These are phyloP conservation scores for Neovahlkampfia damariscottae DNA, from an alignment of 78 protist species.

Conservation along the genomic window DNA sequence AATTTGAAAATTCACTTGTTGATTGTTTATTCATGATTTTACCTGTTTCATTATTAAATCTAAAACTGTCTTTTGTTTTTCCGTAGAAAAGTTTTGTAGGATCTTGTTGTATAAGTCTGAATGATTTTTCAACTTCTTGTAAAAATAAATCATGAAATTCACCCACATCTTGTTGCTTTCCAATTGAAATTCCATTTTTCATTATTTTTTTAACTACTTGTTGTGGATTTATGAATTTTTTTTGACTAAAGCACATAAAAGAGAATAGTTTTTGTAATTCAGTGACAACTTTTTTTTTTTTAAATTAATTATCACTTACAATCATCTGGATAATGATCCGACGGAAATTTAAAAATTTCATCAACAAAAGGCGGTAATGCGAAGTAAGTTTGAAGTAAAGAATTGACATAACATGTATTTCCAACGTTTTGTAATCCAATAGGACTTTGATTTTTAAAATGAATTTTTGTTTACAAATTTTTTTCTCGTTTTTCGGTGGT, in stretches of 20 bases:
- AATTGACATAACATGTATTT: slow-evolving; percentile 37
- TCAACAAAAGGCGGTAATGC: not conserved
- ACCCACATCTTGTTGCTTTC: not conserved
- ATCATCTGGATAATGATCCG: too few species aligned
- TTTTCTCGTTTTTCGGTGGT: not conserved
- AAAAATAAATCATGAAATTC: not conserved
- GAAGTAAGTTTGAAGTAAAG: slow-evolving; percentile 32
- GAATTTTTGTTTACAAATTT: not conserved
- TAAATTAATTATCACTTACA: too few species aligned
- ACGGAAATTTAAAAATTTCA: not conserved
- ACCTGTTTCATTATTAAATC: too few species aligned
- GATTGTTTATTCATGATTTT: too few species aligned
- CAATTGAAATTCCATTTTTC: not conserved
- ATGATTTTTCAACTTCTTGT: not conserved
- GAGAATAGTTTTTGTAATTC: too few species aligned
- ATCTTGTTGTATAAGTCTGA: too few species aligned
- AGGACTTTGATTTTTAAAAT: not conserved
- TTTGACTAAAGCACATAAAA: too few species aligned
- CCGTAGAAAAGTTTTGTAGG: too few species aligned
- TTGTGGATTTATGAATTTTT: not conserved
- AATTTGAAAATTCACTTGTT: not conserved
- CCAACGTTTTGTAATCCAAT: slow-evolving; percentile 32
- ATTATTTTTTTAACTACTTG: not conserved
- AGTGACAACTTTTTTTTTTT: too few species aligned
- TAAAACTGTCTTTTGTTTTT: too few species aligned